phyloP scores from a whole-genome alignment of 352 stramenopile species.

The Globisporangium uncinulatum region DNA sequence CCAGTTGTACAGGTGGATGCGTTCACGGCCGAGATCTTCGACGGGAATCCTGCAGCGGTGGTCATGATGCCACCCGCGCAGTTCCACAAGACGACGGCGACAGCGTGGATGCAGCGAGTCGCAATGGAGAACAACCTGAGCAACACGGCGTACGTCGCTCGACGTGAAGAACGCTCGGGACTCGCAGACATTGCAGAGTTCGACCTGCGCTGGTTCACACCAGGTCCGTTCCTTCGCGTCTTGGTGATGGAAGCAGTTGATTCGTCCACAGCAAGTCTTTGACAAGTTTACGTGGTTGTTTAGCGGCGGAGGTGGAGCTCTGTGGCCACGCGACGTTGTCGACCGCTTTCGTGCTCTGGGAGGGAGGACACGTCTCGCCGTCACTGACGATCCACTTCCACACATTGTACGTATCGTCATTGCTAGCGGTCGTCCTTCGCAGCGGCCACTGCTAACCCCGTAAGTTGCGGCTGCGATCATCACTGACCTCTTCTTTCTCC shows the following conservation, averaged over 20 bases:
- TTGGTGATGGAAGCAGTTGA: no score
- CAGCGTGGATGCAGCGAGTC: constrained; percentile 64
- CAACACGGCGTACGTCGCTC: constrained; percentile 88
- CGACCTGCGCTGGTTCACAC: constrained; percentile 61
- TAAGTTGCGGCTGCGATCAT: no score
- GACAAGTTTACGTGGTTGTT: no score
- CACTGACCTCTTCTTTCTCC: background rate
- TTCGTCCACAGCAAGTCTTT: no score
- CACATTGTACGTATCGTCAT: constrained; percentile 33
- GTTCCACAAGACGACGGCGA: constrained; percentile 23
- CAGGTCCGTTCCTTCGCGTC: constrained; percentile 37
- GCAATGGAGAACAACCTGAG: constrained; percentile 91
- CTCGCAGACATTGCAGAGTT: constrained; percentile 21
- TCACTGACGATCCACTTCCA: constrained; percentile 58
- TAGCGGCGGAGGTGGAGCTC: constrained; percentile 72
- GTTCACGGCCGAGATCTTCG: constrained; percentile 58
- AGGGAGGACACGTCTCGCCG: constrained; percentile 30
- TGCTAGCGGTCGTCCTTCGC: background rate
- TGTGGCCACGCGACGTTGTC: constrained; percentile 92
- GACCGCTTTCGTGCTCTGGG: constrained; percentile 71
- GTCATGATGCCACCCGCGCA: constrained; percentile 44
- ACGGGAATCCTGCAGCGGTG: constrained; percentile 90
- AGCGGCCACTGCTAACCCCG: no score
- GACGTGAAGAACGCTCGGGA: constrained; percentile 7
- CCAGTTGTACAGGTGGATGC: constrained; percentile 50